Percentiles rank a stretch among this genome's conserved stretches.
These are phyloP conservation scores for Gossypium bickii DNA, from an alignment of 345 rosid genomes.

Conservation along the genomic window DNA sequence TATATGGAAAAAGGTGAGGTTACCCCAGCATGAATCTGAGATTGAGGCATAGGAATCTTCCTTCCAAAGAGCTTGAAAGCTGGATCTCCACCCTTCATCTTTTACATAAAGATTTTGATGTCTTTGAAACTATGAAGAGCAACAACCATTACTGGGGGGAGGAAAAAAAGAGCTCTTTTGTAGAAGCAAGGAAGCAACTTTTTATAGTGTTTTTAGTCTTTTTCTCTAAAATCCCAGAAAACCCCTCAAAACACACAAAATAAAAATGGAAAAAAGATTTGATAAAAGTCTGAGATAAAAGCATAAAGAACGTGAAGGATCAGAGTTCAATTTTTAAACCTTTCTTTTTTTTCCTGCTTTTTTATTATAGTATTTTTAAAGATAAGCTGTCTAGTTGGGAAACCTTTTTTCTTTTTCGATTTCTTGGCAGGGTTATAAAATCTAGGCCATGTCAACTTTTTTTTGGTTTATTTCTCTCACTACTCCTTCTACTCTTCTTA, in stretches of 20 bases:
- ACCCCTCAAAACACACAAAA: constrained; percentile 20
- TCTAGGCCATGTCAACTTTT: constrained; percentile 3
- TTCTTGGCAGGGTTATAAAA: constrained; percentile 10
- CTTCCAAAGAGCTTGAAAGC: constrained; percentile 74
- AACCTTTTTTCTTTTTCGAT: not conserved
- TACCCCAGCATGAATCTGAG: constrained; percentile 37
- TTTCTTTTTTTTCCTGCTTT: not conserved
- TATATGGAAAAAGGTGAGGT: not conserved
- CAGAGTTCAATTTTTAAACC: constrained; percentile 17
- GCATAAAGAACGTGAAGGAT: constrained; percentile 53
- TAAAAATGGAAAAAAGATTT: not conserved
- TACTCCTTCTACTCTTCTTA: no score
- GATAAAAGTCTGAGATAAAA: constrained; percentile 25
- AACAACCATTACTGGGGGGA: constrained; percentile 21
- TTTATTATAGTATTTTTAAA: not conserved
- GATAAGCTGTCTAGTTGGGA: not conserved
- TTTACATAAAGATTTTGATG: constrained; percentile 7
- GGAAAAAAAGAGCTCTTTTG: constrained; percentile 3
- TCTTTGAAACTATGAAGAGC: constrained; percentile 19
- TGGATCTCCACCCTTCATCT: constrained; percentile 39
- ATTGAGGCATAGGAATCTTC: constrained; percentile 51
- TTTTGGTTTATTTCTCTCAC: not conserved
- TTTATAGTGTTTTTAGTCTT: not conserved
- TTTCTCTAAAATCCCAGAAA: constrained; percentile 18
- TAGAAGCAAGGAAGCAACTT: constrained; percentile 14